Evolutionary conservation across 1,284 basidiomycete genomes (phyloP).

Genomic region (Papiliotrema laurentii): DNA sequence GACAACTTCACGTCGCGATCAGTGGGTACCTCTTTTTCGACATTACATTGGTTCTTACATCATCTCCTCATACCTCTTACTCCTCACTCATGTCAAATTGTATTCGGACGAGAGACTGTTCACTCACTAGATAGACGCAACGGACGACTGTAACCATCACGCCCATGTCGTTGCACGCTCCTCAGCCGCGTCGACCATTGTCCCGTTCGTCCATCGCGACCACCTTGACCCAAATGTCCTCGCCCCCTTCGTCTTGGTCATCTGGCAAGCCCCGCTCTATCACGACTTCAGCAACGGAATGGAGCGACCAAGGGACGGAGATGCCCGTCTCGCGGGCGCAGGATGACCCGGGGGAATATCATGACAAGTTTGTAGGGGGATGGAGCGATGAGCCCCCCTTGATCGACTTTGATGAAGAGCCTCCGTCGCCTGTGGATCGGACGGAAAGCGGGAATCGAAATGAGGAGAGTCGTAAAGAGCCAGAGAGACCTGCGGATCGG

Average conservation of each 20-base stretch:
- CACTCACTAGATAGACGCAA: too few species aligned
- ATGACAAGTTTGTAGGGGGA: neutral
- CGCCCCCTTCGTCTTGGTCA: neutral
- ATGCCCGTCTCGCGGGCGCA: neutral
- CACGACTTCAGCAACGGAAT: neutral
- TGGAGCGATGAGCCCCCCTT: slow-evolving; percentile 2
- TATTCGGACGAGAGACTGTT: too few species aligned
- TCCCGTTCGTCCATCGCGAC: neutral
- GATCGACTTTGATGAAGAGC: slow-evolving; percentile 6
- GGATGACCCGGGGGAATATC: neutral
- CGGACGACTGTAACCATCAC: too few species aligned
- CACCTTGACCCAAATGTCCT: neutral
- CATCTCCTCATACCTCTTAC: too few species aligned
- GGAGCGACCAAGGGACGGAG: slow-evolving; percentile 4
- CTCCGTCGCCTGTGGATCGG: too few species aligned
- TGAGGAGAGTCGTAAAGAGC: neutral
- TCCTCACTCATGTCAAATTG: too few species aligned
- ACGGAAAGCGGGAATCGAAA: neutral
- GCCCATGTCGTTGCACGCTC: slow-evolving; percentile 2
- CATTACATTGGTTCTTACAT: too few species aligned
- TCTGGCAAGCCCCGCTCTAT: neutral
- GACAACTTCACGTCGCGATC: too few species aligned
- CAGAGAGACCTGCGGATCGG: slow-evolving; percentile 1
- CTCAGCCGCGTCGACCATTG: neutral
- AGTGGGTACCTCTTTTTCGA: too few species aligned